Evolutionary conservation across 192 early-diverging fungal genomes (phyloP).

Genomic region (Spinellus fusiger): DNA sequence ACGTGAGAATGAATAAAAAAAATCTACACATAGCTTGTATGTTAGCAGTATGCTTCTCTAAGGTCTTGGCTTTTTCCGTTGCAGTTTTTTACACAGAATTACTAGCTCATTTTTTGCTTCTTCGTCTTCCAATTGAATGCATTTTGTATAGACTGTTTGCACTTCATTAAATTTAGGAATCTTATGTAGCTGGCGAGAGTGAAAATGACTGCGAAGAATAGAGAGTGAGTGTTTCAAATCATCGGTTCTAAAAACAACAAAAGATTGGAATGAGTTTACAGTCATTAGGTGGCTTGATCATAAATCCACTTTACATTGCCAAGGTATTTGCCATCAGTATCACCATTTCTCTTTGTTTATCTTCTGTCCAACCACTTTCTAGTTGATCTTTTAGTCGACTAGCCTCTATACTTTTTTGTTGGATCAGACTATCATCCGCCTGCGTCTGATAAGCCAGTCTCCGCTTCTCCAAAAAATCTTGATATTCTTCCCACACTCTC

Average conservation of each 20-base stretch:
- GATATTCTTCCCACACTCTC: conserved; percentile 63
- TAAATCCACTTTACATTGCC: conserved; percentile 37
- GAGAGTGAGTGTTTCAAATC: conserved; percentile 42
- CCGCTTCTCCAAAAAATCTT: conserved; percentile 46
- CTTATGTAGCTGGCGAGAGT: conserved; percentile 31
- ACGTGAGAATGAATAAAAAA: no score
- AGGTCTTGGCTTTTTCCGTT: neutral
- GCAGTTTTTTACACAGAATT: conserved; percentile 33
- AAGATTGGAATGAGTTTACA: neutral
- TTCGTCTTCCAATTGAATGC: conserved; percentile 44
- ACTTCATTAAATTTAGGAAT: conserved; percentile 42
- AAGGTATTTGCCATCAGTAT: conserved; percentile 62
- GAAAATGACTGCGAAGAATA: conserved; percentile 43
- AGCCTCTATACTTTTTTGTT: conserved; percentile 9
- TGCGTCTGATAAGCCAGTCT: conserved; percentile 20
- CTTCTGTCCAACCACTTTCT: conserved; percentile 43
- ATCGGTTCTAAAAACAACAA: conserved; percentile 16
- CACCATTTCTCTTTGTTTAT: conserved; percentile 48
- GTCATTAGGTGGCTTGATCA: neutral
- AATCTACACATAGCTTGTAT: no score
- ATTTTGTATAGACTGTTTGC: conserved; percentile 43
- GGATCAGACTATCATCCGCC: conserved; percentile 14
- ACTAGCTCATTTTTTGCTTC: conserved; percentile 41
- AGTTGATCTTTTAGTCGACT: conserved; percentile 33
- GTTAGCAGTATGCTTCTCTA: no score